Evolutionary conservation across 1,139 yeast genomes (phyloP), one percentile per base, ranked within the genome.

Genomic region (Groenewaldozyma auringiensis): DNA sequence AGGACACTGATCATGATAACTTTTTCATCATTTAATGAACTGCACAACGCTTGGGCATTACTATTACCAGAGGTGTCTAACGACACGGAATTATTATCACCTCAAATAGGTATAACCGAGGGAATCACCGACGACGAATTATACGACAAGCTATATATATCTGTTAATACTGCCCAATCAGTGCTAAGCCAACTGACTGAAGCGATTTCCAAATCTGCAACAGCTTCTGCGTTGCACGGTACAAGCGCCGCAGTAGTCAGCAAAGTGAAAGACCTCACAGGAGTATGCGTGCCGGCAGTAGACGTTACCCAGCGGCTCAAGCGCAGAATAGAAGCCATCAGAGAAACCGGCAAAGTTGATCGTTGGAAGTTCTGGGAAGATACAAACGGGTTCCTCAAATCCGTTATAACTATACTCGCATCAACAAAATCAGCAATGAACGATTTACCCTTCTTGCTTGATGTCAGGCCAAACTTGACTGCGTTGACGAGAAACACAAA

Each of bases 401-500:
- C 94, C 0, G 83, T 87, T 48, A 83, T 88, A 50, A 83, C 81
- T 41, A 84, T 92, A 35, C 71, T 89, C 53, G 92, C 92, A 1
- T 78, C 87, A 1, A 88, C 94, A 0, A 88, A 87, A 60, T 76
- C 79, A 1, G 79, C 92, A n/a, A 83, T 86, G 75, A 74, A 75
- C 47, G 95, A 86, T 56, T 69, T 87, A 48, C 92, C 95, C 0
- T 75, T 81, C 13, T 70, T 89, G 43, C 82, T 84, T 55, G 95
- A 85, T 47, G 84, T 85, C 2, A 71, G 96, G 50, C 79, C 86
- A 3, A 81, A 85, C 4, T 75, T 89, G 68, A 86, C 95, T 0
- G 77, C 80, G 31, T 69, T 89, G 48, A 88, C 96, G 0, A 81
- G 87, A 52, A 83, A 89, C 3, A 86, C 96, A 2, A 89, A 89